Conservation (phyloP, 2,329 filamentous ascomycete genomes). For the Aspergillus jensenii region DNA sequence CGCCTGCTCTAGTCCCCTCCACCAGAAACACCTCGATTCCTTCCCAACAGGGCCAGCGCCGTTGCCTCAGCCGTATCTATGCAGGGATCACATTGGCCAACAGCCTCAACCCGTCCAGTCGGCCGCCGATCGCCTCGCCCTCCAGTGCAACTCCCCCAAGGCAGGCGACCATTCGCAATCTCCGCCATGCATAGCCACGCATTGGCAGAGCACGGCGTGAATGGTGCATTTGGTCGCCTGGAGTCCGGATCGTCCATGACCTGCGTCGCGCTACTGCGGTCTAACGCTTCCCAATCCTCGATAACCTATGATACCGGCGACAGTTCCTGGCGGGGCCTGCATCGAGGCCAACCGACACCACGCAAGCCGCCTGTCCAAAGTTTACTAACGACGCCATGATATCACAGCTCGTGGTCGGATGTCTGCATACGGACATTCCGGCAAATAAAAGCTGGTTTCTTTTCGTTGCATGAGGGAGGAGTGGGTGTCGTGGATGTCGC, state of each 20-base stretch:
- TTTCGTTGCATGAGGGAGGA: too few species aligned
- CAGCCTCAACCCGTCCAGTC: too few species aligned
- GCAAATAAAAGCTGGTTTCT: too few species aligned
- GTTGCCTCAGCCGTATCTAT: too few species aligned
- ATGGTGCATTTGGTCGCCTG: neutral
- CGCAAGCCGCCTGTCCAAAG: neutral
- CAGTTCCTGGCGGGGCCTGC: neutral
- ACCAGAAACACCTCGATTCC: too few species aligned
- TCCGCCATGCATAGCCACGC: neutral
- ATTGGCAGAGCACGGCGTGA: neutral
- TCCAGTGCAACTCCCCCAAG: neutral
- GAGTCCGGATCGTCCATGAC: neutral
- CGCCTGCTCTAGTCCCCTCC: too few species aligned
- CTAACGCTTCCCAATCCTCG: neutral
- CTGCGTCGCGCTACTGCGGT: neutral
- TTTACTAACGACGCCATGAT: neutral
- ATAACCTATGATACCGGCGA: neutral
- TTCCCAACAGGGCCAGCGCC: too few species aligned
- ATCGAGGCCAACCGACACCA: neutral
- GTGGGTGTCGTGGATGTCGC: too few species aligned
- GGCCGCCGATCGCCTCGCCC: neutral
- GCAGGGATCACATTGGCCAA: too few species aligned
- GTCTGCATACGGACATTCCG: neutral
- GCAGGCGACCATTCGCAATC: neutral
- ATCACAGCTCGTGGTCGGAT: neutral